Conservation (phyloP, 495 filamentous ascomycete species). For the Penicillium malachiteum region DNA sequence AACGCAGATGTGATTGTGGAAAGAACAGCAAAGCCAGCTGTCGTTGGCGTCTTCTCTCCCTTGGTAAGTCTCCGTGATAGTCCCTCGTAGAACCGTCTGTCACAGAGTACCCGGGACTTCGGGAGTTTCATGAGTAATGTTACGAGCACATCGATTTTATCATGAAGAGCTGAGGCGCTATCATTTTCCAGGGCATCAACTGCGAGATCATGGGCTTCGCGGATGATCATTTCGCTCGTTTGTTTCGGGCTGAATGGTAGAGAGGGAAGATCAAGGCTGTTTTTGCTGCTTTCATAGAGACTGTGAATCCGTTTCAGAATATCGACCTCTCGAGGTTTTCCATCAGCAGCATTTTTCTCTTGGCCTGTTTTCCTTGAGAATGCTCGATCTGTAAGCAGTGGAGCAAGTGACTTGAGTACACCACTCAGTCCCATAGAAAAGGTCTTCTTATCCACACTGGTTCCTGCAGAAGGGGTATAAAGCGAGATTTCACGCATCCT, state of each 20-base stretch:
- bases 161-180: constrained; percentile 31
- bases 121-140: constrained; percentile 59
- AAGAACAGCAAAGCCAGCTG: constrained; percentile 40
- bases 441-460: constrained; percentile 17
- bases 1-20: constrained; percentile 62
- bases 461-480: constrained; percentile 3
- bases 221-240: constrained; percentile 59
- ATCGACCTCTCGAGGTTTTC: constrained; percentile 35
- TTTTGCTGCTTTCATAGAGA: constrained; percentile 59
- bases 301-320: constrained; percentile 58
- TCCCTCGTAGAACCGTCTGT: constrained; percentile 53
- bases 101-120: constrained; percentile 50
- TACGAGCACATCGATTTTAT: constrained; percentile 51
- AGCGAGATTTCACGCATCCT: constrained; percentile 39
- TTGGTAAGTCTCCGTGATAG: constrained; percentile 41
- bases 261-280: constrained; percentile 41
- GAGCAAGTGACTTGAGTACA: constrained; percentile 38
- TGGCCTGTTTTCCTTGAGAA: constrained; percentile 51
- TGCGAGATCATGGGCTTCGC: constrained; percentile 56
- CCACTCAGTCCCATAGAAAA: constrained; percentile 30
- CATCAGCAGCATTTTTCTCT: constrained; percentile 22
- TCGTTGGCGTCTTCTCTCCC: constrained; percentile 24
- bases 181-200: constrained; percentile 37
- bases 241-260: constrained; percentile 59
- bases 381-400: constrained; percentile 67